A percentile compares a stretch with the other conserved stretches of the same genome.
Evolutionary conservation across 1,284 basidiomycete species (phyloP).

Genomic region (Boletus subluridellus): DNA sequence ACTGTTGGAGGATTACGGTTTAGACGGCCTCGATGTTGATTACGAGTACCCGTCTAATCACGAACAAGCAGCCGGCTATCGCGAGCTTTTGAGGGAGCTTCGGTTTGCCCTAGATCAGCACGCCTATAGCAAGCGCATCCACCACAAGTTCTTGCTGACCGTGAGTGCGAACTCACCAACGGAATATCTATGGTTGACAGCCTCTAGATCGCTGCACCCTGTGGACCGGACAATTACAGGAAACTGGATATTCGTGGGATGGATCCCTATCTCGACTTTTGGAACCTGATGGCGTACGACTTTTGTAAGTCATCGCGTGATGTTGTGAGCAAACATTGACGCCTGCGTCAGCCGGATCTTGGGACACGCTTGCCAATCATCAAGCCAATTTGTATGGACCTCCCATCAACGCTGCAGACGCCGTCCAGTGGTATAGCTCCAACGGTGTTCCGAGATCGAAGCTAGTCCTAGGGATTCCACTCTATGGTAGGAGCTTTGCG

Average conservation of each 20-base stretch:
- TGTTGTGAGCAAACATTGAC: constrained; percentile 17
- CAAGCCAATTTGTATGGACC: constrained; percentile 84
- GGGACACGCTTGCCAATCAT: constrained; percentile 75
- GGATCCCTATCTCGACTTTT: constrained; percentile 87
- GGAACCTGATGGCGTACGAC: constrained; percentile 96
- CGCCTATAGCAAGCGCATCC: constrained; percentile 52
- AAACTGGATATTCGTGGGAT: constrained; percentile 78
- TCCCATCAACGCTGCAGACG: constrained; percentile 60
- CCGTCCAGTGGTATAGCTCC: constrained; percentile 70
- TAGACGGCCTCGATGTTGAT: constrained; percentile 77
- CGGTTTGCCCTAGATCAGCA: constrained; percentile 67
- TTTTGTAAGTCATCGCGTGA: constrained; percentile 50
- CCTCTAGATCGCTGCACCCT: constrained; percentile 82
- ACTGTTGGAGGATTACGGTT: constrained; percentile 76
- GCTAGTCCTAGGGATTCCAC: constrained; percentile 84
- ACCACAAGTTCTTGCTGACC: constrained; percentile 70
- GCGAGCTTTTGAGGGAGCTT: constrained; percentile 67
- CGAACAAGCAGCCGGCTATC: constrained; percentile 70
- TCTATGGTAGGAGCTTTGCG: constrained; percentile 90
- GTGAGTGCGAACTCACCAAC: constrained; percentile 41
- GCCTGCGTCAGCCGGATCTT: constrained; percentile 65
- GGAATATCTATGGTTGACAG: constrained; percentile 10
- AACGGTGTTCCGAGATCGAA: constrained; percentile 77
- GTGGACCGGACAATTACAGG: constrained; percentile 84
- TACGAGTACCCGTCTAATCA: constrained; percentile 81